phyloP scores from a whole-genome alignment of 352 stramenopile genomes.

The Phytopythium boreale region DNA sequence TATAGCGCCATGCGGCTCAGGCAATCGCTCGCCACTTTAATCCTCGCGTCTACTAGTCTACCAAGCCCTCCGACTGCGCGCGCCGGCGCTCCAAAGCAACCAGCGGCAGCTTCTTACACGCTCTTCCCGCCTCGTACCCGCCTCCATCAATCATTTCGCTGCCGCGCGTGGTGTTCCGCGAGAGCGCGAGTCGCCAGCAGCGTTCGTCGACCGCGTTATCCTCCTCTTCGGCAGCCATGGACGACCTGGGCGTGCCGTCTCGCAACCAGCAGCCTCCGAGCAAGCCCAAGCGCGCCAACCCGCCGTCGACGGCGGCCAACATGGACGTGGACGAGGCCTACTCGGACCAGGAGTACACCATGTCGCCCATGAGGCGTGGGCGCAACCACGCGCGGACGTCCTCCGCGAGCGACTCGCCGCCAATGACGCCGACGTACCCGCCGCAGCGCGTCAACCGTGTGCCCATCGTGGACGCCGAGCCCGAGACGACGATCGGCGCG shows the following conservation, averaged over 20 bases:
- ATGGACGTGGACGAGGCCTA: constrained; percentile 52
- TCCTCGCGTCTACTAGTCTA: constrained; percentile 4
- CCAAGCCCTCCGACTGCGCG: background rate
- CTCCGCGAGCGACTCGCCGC: constrained; percentile 46
- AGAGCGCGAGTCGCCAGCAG: constrained; percentile 12
- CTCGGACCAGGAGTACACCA: constrained; percentile 60
- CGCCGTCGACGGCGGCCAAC: constrained; percentile 21
- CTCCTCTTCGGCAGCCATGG: constrained; percentile 34
- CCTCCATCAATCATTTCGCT: constrained; percentile 27
- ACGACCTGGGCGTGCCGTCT: constrained; percentile 31
- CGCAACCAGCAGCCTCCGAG: constrained; percentile 52
- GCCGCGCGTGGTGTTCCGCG: constrained; percentile 20
- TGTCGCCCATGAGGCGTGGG: constrained; percentile 56
- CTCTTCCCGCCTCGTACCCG: background rate
- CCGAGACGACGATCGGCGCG: constrained; percentile 78
- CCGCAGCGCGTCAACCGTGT: constrained; percentile 43
- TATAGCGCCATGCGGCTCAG: background rate
- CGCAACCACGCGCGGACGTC: constrained; percentile 31
- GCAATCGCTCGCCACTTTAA: background rate
- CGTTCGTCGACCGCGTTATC: constrained; percentile 14
- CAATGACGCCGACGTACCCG: constrained; percentile 59
- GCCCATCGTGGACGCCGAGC: constrained; percentile 70
- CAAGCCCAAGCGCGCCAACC: constrained; percentile 71
- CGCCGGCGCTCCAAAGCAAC: background rate
- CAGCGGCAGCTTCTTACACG: background rate